Evolutionary conservation across 345 rosid species (phyloP).

Genomic region (Arabidopsis arenosa): DNA sequence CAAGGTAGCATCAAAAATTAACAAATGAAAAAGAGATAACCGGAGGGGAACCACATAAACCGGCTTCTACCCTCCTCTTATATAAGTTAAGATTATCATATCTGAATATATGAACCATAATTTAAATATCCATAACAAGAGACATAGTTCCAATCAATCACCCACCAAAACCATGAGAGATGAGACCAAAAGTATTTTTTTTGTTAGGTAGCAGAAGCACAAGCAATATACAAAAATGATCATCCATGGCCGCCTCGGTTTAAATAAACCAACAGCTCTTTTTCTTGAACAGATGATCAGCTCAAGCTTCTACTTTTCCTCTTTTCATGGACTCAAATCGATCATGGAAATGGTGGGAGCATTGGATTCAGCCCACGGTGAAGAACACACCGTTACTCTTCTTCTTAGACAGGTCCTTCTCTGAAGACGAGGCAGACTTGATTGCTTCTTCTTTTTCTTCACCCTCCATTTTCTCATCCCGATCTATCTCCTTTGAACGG

Average conservation of each 20-base stretch:
- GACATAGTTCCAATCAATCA: conserved; percentile 1
- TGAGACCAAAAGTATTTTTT: conserved; percentile 25
- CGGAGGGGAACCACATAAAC: conserved; percentile 46
- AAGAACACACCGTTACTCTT: conserved; percentile 34
- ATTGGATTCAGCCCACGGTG: conserved; percentile 28
- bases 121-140: conserved; percentile 28
- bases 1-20: conserved; percentile 15
- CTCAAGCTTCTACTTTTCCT: conserved; percentile 41
- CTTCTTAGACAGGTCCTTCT: conserved; percentile 34
- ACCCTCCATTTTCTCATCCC: conserved; percentile 57
- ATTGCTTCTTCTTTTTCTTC: conserved; percentile 19
- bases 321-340: conserved; percentile 33
- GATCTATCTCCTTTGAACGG: conserved; percentile 59
- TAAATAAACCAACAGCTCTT: conserved; percentile 44
- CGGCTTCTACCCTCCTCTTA: conserved; percentile 35
- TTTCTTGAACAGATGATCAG: conserved; percentile 42
- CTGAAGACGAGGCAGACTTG: conserved; percentile 29
- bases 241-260: conserved; percentile 47
- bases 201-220: conserved; percentile 35
- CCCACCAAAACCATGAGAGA: conserved; percentile 44
- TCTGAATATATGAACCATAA: conserved; percentile 19
- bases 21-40: conserved; percentile 24
- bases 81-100: conserved; percentile 29
- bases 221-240: conserved; percentile 47
- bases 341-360: conserved; percentile 30